These are phyloP conservation scores for Xylariaceae sp. DNA, from an alignment of 2,329 filamentous ascomycete genomes.

Conservation along the genomic window DNA sequence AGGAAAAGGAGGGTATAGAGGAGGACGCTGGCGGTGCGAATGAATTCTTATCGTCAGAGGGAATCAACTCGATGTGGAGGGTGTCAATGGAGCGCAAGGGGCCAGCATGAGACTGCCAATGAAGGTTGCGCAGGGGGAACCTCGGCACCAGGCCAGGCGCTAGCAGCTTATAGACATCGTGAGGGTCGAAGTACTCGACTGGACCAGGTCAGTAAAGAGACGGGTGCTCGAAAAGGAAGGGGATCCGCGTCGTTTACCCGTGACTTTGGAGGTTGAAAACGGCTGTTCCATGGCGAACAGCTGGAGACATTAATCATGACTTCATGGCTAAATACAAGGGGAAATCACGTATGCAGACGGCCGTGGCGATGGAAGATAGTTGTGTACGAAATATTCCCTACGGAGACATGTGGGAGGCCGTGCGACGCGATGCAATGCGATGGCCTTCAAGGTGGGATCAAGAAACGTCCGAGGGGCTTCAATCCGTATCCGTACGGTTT, in stretches of 20 bases:
- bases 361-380: not conserved
- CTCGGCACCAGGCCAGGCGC: slow-evolving; percentile 71
- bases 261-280: slow-evolving; percentile 71
- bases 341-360: not conserved
- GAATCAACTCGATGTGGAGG: slow-evolving; percentile 82
- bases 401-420: not conserved
- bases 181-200: slow-evolving; percentile 97
- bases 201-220: slow-evolving; percentile 17
- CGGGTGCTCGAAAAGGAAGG: slow-evolving; percentile 12
- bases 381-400: not conserved
- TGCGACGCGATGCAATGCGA: not conserved
- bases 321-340: slow-evolving; percentile 27
- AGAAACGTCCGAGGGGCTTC: not conserved
- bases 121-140: slow-evolving; percentile 82
- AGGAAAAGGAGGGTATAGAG: slow-evolving; percentile 33
- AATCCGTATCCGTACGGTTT: too few species aligned
- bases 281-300: slow-evolving; percentile 57
- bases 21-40: slow-evolving; percentile 28
- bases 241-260: slow-evolving; percentile 45
- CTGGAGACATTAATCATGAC: slow-evolving; percentile 24
- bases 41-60: slow-evolving; percentile 44
- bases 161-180: slow-evolving; percentile 77
- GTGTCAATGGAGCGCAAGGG: slow-evolving; percentile 91
- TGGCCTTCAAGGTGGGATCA: not conserved
- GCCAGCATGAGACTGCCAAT: slow-evolving; percentile 93